Base-by-base conservation (phyloP, 23 red algal species). In the Gracilaria domingensis region DNA sequence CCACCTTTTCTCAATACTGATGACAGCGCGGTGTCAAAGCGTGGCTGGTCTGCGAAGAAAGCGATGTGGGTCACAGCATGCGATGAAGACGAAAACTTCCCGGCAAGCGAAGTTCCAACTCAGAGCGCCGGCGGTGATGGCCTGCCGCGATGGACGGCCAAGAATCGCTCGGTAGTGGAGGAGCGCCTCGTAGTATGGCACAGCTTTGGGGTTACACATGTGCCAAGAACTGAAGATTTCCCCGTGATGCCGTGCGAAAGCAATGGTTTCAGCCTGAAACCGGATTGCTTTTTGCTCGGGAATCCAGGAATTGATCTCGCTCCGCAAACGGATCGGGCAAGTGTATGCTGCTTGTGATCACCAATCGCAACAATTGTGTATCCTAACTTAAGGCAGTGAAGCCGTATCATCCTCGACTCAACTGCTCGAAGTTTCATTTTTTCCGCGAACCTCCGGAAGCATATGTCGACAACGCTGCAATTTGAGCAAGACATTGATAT, bases 171-270 rank as follows among this genome's bases (percentile, higher is more conserved):
- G 11, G 65, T 83, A 25, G 77, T 90, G 35, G 79, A 93, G 39
- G 54, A 97, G 26, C 81, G 61, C 29, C 40, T 97, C 36, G 95
- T 97, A 38, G 29, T 97, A 30, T 97, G 95, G 95, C 91, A 97
- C 51, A 60, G 61, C 54, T 97, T 97, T 34, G 95, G 95, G 24
- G 74, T 97, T 64, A 65, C 81, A 17, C 95, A 97, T 86, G 55
- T 97, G 24, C 95, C 95, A 42, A 80, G 91, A 36, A 89, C 90
- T 53, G 95, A 97, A 78, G 95, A 97, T 45, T 97, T 93, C 54
- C 95, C 95, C 25, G 62, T 97, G 33, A 90, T 91, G 89, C 87
- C 95, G 23, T 82, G 70, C 53, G 82, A 79, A 86, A 80, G 70
- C 53, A 90, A 83, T 38, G 89, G 95, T 11, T 97, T 97, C 83